Conservation (phyloP, 768 basidiomycete species). For the Xerocomellus intermedius region DNA sequence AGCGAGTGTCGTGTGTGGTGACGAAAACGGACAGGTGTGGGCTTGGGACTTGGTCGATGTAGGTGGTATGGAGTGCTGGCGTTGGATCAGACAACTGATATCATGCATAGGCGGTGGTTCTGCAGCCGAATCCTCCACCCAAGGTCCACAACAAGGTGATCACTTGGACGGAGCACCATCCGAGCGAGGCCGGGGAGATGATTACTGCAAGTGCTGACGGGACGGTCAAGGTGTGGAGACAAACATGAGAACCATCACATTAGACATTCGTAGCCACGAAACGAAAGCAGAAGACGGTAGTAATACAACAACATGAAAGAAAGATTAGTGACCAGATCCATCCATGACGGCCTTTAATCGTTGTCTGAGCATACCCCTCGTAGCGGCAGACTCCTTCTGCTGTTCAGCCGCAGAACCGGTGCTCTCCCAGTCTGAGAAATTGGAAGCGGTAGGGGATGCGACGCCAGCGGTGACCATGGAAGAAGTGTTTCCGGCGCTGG, state of each 20-base stretch:
- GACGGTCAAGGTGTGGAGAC: constrained; percentile 85
- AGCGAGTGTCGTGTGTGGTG: constrained; percentile 79
- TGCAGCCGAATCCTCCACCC: constrained; percentile 72
- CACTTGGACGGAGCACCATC: constrained; percentile 92
- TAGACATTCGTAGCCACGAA: neutral
- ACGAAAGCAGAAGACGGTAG: neutral
- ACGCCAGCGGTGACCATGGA: constrained; percentile 27
- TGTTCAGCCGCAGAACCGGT: constrained; percentile 24
- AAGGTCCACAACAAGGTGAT: constrained; percentile 81
- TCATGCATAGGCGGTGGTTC: constrained; percentile 57
- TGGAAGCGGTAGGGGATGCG: constrained; percentile 30
- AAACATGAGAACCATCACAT: constrained; percentile 30
- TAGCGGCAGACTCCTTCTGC: constrained; percentile 12
- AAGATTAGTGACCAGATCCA: constrained; percentile 21
- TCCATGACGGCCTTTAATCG: constrained; percentile 32
- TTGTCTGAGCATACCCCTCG: constrained; percentile 26
- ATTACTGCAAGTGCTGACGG: constrained; percentile 91
- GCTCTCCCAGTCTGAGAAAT: constrained; percentile 31
- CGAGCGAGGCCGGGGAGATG: constrained; percentile 76
- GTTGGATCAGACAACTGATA: constrained; percentile 1
- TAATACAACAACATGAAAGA: constrained; percentile 28
- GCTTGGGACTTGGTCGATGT: constrained; percentile 93
- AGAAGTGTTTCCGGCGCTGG: constrained; percentile 14
- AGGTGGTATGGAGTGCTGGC: constrained; percentile 25
- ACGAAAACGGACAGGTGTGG: constrained; percentile 88